A percentile compares a stretch with the other conserved stretches of the same genome.
phyloP scores from a whole-genome alignment of 2,329 filamentous ascomycete species.

The Colletotrichum spinosum region DNA sequence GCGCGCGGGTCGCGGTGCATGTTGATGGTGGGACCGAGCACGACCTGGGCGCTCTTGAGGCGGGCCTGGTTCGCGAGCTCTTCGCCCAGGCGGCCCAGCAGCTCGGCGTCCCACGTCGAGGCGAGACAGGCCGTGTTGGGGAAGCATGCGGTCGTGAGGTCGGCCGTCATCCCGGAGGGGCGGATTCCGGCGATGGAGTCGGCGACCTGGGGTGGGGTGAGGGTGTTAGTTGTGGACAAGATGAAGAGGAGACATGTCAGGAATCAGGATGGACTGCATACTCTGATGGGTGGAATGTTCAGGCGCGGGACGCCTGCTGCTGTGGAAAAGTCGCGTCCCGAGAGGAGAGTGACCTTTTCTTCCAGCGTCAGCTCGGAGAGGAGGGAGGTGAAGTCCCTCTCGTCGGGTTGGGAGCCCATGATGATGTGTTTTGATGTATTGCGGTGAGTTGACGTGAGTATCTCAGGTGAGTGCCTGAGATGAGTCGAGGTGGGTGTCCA shows the following conservation, averaged over 20 bases:
- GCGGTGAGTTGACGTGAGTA: background rate
- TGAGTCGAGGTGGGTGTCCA: background rate
- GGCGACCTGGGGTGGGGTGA: slow-evolving; percentile 22
- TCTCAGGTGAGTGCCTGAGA: background rate
- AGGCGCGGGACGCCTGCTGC: slow-evolving; percentile 35
- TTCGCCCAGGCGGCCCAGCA: slow-evolving; percentile 34
- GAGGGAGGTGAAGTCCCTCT: slow-evolving; percentile 29
- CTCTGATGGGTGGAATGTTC: slow-evolving; percentile 33
- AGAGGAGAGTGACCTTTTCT: slow-evolving; percentile 35
- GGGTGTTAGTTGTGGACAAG: background rate
- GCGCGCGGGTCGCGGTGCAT: slow-evolving; percentile 56
- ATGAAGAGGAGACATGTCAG: too few species aligned
- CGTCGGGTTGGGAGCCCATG: slow-evolving; percentile 20
- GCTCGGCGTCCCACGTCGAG: slow-evolving; percentile 38
- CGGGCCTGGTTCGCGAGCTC: slow-evolving; percentile 38
- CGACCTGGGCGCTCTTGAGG: slow-evolving; percentile 76
- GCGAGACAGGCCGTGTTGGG: slow-evolving; percentile 38
- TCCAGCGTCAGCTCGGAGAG: slow-evolving; percentile 27
- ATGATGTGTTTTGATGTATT: background rate
- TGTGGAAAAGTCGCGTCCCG: slow-evolving; percentile 36
- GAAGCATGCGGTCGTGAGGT: slow-evolving; percentile 37
- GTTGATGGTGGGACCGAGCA: slow-evolving; percentile 71
- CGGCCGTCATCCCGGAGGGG: slow-evolving; percentile 30
- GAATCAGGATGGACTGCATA: background rate
- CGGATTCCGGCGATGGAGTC: slow-evolving; percentile 39